These are phyloP conservation scores for Apophysomyces trapeziformis DNA, from an alignment of 371 early-diverging fungal species.

Conservation along the genomic window DNA sequence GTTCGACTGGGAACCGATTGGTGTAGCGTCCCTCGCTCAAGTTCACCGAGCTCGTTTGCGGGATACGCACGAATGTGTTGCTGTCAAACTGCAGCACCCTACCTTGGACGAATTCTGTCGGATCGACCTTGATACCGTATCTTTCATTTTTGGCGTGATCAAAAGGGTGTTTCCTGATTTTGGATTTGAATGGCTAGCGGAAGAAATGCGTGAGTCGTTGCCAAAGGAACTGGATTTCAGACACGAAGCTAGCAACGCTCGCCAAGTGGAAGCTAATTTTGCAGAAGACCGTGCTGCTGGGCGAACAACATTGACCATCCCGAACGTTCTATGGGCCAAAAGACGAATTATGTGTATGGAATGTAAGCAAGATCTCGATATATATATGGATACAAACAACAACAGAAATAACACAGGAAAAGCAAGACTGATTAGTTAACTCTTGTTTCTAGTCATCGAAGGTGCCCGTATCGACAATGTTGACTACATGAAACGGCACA, in stretches of 20 bases:
- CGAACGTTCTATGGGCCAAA: constrained; percentile 69
- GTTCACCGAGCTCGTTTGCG: constrained; percentile 78
- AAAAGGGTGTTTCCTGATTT: constrained; percentile 84
- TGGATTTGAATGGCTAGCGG: constrained; percentile 89
- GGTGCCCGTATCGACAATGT: constrained; percentile 83
- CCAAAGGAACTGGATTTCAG: constrained; percentile 89
- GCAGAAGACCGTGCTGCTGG: constrained; percentile 26
- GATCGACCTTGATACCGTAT: constrained; percentile 81
- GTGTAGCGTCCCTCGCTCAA: constrained; percentile 85
- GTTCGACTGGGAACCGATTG: constrained; percentile 74
- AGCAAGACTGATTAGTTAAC: not conserved
- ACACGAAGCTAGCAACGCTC: constrained; percentile 79
- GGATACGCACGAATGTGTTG: constrained; percentile 63
- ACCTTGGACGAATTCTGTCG: constrained; percentile 72
- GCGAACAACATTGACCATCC: constrained; percentile 59
- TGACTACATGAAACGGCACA: constrained; percentile 65
- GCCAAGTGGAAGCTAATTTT: constrained; percentile 66
- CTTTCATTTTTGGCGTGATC: constrained; percentile 63
- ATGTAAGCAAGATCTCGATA: constrained; percentile 49
- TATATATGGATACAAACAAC: too few relatives aligned
- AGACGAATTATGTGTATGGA: constrained; percentile 78
- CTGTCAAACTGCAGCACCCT: constrained; percentile 94
- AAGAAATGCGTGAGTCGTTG: constrained; percentile 84
- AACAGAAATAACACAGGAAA: not conserved
- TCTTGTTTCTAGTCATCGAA: constrained; percentile 48